These are phyloP conservation scores for Galerina sulciceps DNA, from an alignment of 768 basidiomycete species.

Conservation along the genomic window DNA sequence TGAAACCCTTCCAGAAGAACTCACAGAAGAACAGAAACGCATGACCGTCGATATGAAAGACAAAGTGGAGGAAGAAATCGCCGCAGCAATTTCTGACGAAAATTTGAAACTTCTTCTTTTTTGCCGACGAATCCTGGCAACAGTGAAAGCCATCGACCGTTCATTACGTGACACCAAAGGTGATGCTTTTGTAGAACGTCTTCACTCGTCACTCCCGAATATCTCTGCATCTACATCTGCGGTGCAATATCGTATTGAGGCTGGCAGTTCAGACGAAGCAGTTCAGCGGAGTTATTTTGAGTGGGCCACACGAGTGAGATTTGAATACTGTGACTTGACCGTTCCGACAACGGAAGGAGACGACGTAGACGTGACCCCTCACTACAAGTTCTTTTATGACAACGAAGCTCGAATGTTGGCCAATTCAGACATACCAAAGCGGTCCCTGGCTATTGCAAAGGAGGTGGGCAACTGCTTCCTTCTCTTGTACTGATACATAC, in stretches of 20 bases:
- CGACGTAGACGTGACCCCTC: conserved; percentile 58
- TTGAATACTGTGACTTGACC: conserved; percentile 91
- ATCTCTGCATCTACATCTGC: conserved; percentile 52
- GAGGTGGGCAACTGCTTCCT: conserved; percentile 55
- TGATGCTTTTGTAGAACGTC: conserved; percentile 78
- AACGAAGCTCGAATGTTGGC: conserved; percentile 85
- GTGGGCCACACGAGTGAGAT: conserved; percentile 83
- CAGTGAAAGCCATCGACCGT: conserved; percentile 84
- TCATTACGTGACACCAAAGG: conserved; percentile 91
- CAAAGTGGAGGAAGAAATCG: conserved; percentile 62
- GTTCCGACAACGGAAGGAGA: conserved; percentile 33
- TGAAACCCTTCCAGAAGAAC: conserved; percentile 57
- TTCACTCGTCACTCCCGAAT: conserved; percentile 78
- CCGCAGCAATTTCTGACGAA: conserved; percentile 61
- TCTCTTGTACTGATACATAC: not conserved
- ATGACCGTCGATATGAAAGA: conserved; percentile 72
- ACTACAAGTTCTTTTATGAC: conserved; percentile 84
- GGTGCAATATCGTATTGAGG: conserved; percentile 45
- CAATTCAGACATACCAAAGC: conserved; percentile 85
- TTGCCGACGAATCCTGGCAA: conserved; percentile 84
- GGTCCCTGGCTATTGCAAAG: conserved; percentile 94
- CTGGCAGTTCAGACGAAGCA: conserved; percentile 68
- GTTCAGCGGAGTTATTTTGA: conserved; percentile 73
- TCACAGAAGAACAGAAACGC: conserved; percentile 90
- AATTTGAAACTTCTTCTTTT: conserved; percentile 79